Conservation (phyloP, 31 red algal genomes). For the Asparagopsis taxiformis region DNA sequence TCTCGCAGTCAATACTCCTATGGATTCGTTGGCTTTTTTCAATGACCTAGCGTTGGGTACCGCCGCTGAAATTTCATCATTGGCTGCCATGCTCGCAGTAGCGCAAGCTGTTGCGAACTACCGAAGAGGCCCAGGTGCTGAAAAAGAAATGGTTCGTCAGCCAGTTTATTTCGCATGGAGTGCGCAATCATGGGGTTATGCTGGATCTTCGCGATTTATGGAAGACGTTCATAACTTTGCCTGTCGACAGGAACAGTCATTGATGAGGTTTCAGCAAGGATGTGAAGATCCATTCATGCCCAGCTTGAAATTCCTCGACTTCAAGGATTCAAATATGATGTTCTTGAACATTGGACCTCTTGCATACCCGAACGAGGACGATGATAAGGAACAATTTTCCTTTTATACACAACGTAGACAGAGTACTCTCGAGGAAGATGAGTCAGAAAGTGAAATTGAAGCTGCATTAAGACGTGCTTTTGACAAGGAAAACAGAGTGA, state of each 20-base stretch:
- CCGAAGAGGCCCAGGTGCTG: slow-evolving; percentile 3
- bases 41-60: slow-evolving; percentile 60
- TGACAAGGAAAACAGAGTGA: neutral
- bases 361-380: neutral
- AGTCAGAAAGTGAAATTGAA: neutral
- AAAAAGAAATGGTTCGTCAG: slow-evolving; percentile 11
- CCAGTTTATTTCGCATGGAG: slow-evolving; percentile 70
- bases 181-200: slow-evolving; percentile 70
- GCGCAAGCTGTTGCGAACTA: slow-evolving; percentile 49
- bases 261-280: slow-evolving; percentile 6
- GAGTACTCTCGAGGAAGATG: neutral
- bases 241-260: slow-evolving; percentile 33
- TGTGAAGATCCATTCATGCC: slow-evolving; percentile 55
- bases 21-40: slow-evolving; percentile 81
- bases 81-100: slow-evolving; percentile 72
- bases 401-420: neutral
- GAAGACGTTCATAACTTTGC: slow-evolving; percentile 62
- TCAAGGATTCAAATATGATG: slow-evolving; percentile 17
- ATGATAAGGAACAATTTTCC: neutral
- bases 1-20: slow-evolving; percentile 65
- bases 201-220: slow-evolving; percentile 72
- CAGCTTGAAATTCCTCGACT: slow-evolving; percentile 66
- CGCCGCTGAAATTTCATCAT: slow-evolving; percentile 64
- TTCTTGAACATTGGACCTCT: slow-evolving; percentile 56
- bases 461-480: neutral